phyloP scores from a whole-genome alignment of 208 protist genomes.

The Leishmania aethiopica region DNA sequence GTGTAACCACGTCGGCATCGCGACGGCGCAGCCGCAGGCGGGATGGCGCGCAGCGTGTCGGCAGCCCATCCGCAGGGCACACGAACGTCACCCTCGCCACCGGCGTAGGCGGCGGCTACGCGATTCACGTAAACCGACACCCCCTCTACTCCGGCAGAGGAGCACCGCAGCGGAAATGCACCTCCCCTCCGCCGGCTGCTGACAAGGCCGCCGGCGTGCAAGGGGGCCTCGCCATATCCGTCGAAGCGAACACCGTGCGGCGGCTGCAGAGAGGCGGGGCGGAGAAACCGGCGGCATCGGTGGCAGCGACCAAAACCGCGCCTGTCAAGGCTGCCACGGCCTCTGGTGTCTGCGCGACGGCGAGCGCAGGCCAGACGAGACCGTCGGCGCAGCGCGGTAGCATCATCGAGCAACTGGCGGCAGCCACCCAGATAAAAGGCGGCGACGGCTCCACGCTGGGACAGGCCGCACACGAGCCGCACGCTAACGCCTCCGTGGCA shows the following conservation, averaged over 20 bases:
- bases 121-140: conserved; percentile 8
- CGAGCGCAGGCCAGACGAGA: background rate
- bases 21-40: background rate
- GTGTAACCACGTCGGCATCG: background rate
- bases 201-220: background rate
- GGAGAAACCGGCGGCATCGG: background rate
- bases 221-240: conserved; percentile 17
- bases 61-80: background rate
- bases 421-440: background rate
- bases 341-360: background rate
- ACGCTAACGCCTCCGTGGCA: background rate
- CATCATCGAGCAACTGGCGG: conserved; percentile 24
- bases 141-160: conserved; percentile 23
- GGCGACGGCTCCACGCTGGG: background rate
- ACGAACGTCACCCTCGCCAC: background rate
- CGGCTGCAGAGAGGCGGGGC: background rate
- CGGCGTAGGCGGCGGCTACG: background rate
- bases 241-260: conserved; percentile 22
- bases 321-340: background rate
- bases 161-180: background rate
- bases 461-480: background rate
- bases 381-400: conserved; percentile 3
- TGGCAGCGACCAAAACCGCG: background rate
- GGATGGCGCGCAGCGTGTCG: background rate
- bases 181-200: background rate